Evolutionary conservation across 345 rosid genomes (phyloP).

Genomic region (Eucalyptus urophylla): DNA sequence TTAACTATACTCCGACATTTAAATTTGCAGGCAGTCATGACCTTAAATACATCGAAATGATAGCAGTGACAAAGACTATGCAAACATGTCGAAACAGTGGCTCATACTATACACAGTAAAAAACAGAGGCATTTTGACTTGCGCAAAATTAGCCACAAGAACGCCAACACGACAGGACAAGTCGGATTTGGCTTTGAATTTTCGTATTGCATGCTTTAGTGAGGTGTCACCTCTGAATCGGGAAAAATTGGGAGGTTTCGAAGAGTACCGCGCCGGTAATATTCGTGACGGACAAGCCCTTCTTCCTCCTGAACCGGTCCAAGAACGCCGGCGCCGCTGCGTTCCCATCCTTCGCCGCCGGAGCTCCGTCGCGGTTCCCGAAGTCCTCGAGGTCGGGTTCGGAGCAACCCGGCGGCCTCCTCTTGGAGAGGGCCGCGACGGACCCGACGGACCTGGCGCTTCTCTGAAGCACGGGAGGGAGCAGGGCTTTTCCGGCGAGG

Average conservation of each 20-base stretch:
- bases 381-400: conserved; percentile 51
- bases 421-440: conserved; percentile 19
- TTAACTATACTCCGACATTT: neutral
- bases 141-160: neutral
- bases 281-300: conserved; percentile 58
- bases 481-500: conserved; percentile 7
- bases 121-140: neutral
- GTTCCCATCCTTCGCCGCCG: conserved; percentile 4
- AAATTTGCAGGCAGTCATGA: neutral
- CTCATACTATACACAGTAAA: neutral
- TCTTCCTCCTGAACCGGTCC: conserved; percentile 35
- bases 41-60: neutral
- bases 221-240: neutral
- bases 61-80: neutral
- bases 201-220: neutral
- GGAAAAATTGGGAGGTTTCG: neutral
- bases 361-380: neutral
- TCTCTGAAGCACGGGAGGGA: conserved; percentile 10
- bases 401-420: conserved; percentile 6
- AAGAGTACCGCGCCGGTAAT: conserved; percentile 41
- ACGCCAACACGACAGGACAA: neutral
- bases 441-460: conserved; percentile 22
- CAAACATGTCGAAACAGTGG: neutral
- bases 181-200: fast-evolving
- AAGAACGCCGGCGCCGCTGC: conserved; percentile 13